These are phyloP conservation scores for Coemansia sp. DNA, from an alignment of 192 early-diverging fungal genomes.

Conservation along the genomic window DNA sequence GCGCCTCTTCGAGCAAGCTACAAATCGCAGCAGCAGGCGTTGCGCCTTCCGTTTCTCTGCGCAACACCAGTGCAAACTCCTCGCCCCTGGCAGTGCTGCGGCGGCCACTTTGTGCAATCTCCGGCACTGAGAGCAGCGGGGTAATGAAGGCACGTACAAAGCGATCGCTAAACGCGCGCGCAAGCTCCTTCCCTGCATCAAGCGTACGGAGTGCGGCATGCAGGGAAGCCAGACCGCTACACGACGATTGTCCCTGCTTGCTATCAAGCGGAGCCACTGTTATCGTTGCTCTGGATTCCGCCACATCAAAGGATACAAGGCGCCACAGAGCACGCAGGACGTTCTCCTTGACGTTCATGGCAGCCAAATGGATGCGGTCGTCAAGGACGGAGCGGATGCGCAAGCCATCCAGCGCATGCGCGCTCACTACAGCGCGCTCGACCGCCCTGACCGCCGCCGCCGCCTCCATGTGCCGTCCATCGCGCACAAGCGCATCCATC, in stretches of 20 bases:
- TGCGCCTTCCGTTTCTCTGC: neutral
- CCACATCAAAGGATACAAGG: slow-evolving; percentile 6
- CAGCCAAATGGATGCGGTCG: slow-evolving; percentile 13
- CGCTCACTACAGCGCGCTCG: neutral
- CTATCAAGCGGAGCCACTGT: neutral
- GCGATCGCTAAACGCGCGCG: slow-evolving; percentile 8
- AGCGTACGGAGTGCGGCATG: slow-evolving; percentile 28
- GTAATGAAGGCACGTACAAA: slow-evolving; percentile 19
- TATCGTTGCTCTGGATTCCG: neutral
- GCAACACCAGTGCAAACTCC: neutral
- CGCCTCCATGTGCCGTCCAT: slow-evolving; percentile 5
- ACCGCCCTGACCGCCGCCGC: slow-evolving; percentile 8
- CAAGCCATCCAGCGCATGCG: slow-evolving; percentile 12
- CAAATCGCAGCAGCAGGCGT: slow-evolving; percentile 6
- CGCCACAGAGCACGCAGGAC: slow-evolving; percentile 1
- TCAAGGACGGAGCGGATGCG: slow-evolving; percentile 10
- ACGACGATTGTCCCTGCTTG: neutral
- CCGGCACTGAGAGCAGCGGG: slow-evolving; percentile 19
- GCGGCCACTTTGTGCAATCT: neutral
- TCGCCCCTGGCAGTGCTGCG: neutral
- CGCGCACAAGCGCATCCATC: slow-evolving; percentile 16
- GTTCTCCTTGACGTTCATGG: slow-evolving; percentile 20
- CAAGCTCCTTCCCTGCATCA: slow-evolving; percentile 1
- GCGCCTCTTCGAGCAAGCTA: slow-evolving; percentile 2
- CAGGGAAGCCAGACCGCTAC: neutral